Evolutionary conservation across 164 flowering plant species (phyloP), one percentile per base, ranked within the genome.

Genomic region (Vitis cinerea): DNA sequence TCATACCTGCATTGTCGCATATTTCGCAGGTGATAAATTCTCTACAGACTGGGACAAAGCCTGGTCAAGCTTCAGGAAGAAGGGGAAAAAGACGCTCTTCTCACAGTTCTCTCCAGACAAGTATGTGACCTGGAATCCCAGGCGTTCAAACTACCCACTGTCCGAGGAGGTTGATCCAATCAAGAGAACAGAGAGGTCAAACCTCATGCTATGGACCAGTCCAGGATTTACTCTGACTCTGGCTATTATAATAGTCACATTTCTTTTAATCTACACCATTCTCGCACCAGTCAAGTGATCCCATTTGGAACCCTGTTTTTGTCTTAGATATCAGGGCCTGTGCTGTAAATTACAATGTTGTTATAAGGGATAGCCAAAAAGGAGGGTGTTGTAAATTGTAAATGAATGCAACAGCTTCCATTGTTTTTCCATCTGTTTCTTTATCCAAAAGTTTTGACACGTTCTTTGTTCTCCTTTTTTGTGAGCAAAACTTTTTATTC

Each of bases 11-110:
- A 60, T 14, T 55, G 27, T 29, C 57, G 17, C 8, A 59, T 51
- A 52, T 63, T 64, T 71, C 58, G 62, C 74, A 87, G 98, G 88
- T 63, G 88, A 88, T 51, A 84, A 82, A 64, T 83, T 55, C 73
- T 79, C 94, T 15, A 87, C 85, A 44, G 99, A 94, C 76, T 94
- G 99, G 99, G 97, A 94, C 82, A 94, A 88, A 77, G 97, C 97
- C 2, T 94, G 99, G 99, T 74, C 89, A 49, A 87, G 77, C 73
- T 92, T 88, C 84, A 91, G 63, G 78, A 92, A 86, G 79, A 85
- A 75, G 75, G 92, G 98, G 60, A 94, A 82, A 68, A 94, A 87
- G 79, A 69, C 79, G n/a, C 67, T 85, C 50, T 86, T 86, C 73
- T 85, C 95, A 15, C 72, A 76, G 68, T 88, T 94, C 75, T 84